Base-by-base conservation (phyloP, 2,329 filamentous ascomycete species). In the Colletotrichum lindemuthianum region DNA sequence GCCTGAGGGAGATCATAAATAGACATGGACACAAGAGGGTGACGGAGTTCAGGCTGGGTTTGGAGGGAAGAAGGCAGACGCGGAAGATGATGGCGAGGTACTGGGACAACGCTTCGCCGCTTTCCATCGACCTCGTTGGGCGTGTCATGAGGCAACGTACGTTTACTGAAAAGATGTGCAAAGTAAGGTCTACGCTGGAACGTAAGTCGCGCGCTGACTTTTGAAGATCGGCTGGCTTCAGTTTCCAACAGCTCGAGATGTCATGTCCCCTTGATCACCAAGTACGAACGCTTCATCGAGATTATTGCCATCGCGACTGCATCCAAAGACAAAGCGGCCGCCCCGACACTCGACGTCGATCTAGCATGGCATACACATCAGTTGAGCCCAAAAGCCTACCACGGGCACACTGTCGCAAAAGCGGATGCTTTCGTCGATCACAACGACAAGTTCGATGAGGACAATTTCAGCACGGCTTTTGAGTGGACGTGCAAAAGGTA, bases 361-460 rank as follows among this genome's bases (percentile, higher is more conserved):
- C 78, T 92, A 1, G 89, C 85, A 1, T 92, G 89, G 89, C 91
- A 93, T 72, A 92, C 90, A 0, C 90, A 93, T 73, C 89, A 92
- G 72, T 84, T 92, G 3, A 83, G 79, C 11, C 88, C 90, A 0
- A 70, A 73, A 4, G 70, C 75, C n/a, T 93, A 93, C 77, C 87
- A 85, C 70, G 65, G 71, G 13, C 88, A 84, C 74, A 88, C 84
- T 8, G 70, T 82, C 4, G 50, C 55, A 1, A 72, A 74, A 40
- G 84, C 82, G 3, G 60, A 60, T 2, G 84, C 82, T 48, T 91
- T 92, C 72, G 84, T 93, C 70, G 88, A 93, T 72, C 92, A 96
- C 72, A 90, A 96, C 74, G 92, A 96, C 79, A 95, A 95, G 76
- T 87, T 96, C 36, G 87, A 89, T 50, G 90, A 93, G 70, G 79